Evolutionary conservation across 129 eudicot species (phyloP), one percentile per base, ranked within the genome.

Genomic region (Flaveria brownii): DNA sequence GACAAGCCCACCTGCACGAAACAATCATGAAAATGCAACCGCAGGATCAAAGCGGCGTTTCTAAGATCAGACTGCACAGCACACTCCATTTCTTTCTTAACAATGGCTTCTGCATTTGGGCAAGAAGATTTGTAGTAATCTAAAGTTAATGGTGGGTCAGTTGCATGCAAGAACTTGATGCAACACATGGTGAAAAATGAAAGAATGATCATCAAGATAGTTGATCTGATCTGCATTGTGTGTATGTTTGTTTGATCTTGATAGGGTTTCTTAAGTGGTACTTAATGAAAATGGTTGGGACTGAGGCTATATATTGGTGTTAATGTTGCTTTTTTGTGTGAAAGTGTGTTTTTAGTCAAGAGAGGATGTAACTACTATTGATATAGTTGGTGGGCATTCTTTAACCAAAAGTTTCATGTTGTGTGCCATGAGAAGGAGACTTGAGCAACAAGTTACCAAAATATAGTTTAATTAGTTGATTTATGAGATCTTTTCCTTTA

Each of bases 11-110:
- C 98, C 95, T 93, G 96, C 52, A 93, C 96, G 33, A 93, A 90
- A 83, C 98, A 93, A 68, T 93, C 98, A 51, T 93, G 98, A 80
- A 93, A 90, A 65, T 93, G 98, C 73, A 93, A 84, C 10, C 98
- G 87, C 20, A 93, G 55, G 66, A 93, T 84, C 63, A 88, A 77
- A 28, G 98, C 98, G 2, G 98, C 98, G 56, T 93, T 93, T 33
- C 98, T 90, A 0, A 88, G 92, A 85, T 93, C 89, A 73, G 94
- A 82, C 12, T 78, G 82, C 23, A 90, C 94, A 30, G 90, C 92
- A 76, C 98, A 93, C 74, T 93, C 98, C 98, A 93, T 90, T 80
- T 93, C 98, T 71, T 84, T 90, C 83, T 90, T 82, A 15, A 93
- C 90, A 70, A 90, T 84, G 33, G 84, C 90, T 2, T 83, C 87